Base-by-base conservation (phyloP, 441 rosid genomes). In the Bocquillonia castaneifolia region DNA sequence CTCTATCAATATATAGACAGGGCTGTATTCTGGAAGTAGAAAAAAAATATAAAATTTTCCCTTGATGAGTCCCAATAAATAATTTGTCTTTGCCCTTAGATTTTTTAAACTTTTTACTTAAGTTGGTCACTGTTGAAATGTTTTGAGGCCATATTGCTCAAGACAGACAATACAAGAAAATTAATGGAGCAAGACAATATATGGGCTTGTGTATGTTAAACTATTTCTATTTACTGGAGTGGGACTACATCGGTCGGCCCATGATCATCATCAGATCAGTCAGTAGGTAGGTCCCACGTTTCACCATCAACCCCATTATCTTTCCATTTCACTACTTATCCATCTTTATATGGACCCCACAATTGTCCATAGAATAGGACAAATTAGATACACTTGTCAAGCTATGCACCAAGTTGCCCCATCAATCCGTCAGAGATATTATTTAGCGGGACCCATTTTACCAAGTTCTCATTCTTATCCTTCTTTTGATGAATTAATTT, bases 391-490 rank as follows among this genome's bases (percentile, higher is more conserved):
- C 87, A 78, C 71, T 15, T 76, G 81, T 48, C 25, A 44, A 48
- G 59, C 74, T 65, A 74, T 29, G 66, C 72, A 15, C 34, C 25
- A 42, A 50, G n/a, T 12, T 45, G 28, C 47, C 75, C 15, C 15
- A 1, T 36, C 31, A 15, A 58, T 64, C 65, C 69, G 20, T 53
- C 26, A 31, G 34, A 40, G 82, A 78, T 74, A 77, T 79, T 76
- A 54, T 57, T 57, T 66, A n/a, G 70, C 75, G 88, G 85, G 79
- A 3, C 81, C 84, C 74, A 23, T 1, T 40, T 75, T 72, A 58
- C 78, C 0, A 29, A 66, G 70, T 65, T 79, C 67, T 79, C 81
- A 68, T 78, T 76, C 87, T 84, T 78, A 84, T 86, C 86, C 80
- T 18, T 10, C 39, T 53, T n/a, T 61, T 50, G 13, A 17, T 10